phyloP scores from a whole-genome alignment of 2,329 filamentous ascomycete species.

The Colletotrichum sojae region DNA sequence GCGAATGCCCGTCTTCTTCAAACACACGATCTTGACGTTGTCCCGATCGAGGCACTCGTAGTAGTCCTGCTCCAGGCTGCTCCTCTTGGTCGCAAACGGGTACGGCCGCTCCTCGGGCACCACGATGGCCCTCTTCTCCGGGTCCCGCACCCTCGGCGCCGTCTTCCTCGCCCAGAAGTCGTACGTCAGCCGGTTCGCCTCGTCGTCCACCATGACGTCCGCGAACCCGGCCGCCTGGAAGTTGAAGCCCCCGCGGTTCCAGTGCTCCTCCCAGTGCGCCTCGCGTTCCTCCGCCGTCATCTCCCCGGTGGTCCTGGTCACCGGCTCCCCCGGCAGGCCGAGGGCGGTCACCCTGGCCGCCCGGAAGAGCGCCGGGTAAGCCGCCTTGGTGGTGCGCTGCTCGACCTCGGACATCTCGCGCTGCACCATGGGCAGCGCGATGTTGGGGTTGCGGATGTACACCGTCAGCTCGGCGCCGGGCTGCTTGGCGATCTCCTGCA shows the following conservation, averaged over 20 bases:
- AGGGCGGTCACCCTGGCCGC: slow-evolving; percentile 60
- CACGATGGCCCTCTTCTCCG: slow-evolving; percentile 59
- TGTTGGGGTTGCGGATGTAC: slow-evolving; percentile 72
- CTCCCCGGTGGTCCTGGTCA: slow-evolving; percentile 60
- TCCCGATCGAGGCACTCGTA: slow-evolving; percentile 63
- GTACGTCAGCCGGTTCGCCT: slow-evolving; percentile 61
- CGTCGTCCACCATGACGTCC: slow-evolving; percentile 57
- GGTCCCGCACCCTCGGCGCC: slow-evolving; percentile 59
- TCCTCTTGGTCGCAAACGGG: slow-evolving; percentile 62
- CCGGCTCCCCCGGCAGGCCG: slow-evolving; percentile 65
- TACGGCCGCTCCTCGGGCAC: slow-evolving; percentile 62
- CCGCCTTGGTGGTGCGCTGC: slow-evolving; percentile 55
- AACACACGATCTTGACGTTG: slow-evolving; percentile 61
- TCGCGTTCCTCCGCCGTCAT: slow-evolving; percentile 57
- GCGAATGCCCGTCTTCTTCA: slow-evolving; percentile 59
- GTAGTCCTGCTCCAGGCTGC: slow-evolving; percentile 62
- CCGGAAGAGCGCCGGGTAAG: slow-evolving; percentile 58
- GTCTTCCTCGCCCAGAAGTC: slow-evolving; percentile 64
- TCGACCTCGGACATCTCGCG: slow-evolving; percentile 59
- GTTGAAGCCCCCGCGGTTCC: slow-evolving; percentile 61
- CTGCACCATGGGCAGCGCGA: slow-evolving; percentile 71
- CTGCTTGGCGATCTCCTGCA: slow-evolving; percentile 52
- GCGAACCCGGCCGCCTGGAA: slow-evolving; percentile 62
- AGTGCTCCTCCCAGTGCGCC: slow-evolving; percentile 59
- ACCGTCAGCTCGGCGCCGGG: slow-evolving; percentile 54